These are phyloP conservation scores for Thymus mandschuricus DNA, from an alignment of 257 asterid genomes.

Conservation along the genomic window DNA sequence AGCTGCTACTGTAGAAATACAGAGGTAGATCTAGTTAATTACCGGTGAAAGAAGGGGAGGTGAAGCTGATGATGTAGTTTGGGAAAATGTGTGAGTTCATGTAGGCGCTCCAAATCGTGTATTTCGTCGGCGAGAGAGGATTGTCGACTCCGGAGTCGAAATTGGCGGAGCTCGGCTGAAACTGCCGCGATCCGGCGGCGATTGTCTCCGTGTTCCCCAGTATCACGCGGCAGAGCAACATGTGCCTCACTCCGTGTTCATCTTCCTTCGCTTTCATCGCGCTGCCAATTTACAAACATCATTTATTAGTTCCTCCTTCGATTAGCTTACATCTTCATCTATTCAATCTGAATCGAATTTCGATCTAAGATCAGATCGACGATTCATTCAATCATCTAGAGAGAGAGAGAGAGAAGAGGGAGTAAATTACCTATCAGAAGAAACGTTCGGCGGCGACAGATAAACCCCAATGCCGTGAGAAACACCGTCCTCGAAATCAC, in stretches of 20 bases:
- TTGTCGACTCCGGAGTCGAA: conserved; percentile 58
- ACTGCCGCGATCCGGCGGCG: conserved; percentile 42
- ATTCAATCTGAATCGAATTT: not conserved
- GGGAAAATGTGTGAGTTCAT: conserved; percentile 62
- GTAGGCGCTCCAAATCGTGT: conserved; percentile 46
- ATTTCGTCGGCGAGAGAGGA: conserved; percentile 42
- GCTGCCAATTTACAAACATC: conserved; percentile 30
- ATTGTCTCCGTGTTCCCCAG: conserved; percentile 52
- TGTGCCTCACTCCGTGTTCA: conserved; percentile 51
- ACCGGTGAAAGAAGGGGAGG: conserved; percentile 24
- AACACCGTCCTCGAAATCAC: conserved; percentile 11
- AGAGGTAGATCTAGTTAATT: not conserved
- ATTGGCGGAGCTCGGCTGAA: conserved; percentile 41
- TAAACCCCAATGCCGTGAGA: conserved; percentile 46
- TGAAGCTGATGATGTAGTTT: conserved; percentile 41
- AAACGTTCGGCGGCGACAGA: conserved; percentile 38
- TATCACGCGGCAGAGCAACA: conserved; percentile 54
- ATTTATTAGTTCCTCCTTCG: not conserved
- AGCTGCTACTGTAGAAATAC: not conserved
- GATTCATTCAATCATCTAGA: not conserved
- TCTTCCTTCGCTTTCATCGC: conserved; percentile 43
- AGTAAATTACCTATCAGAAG: conserved; percentile 36
- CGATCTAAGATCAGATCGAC: not conserved
- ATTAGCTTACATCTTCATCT: not conserved
- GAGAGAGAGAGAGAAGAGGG: not conserved